Evolutionary conservation across 345 rosid species (phyloP).

Genomic region (Brassica incana): DNA sequence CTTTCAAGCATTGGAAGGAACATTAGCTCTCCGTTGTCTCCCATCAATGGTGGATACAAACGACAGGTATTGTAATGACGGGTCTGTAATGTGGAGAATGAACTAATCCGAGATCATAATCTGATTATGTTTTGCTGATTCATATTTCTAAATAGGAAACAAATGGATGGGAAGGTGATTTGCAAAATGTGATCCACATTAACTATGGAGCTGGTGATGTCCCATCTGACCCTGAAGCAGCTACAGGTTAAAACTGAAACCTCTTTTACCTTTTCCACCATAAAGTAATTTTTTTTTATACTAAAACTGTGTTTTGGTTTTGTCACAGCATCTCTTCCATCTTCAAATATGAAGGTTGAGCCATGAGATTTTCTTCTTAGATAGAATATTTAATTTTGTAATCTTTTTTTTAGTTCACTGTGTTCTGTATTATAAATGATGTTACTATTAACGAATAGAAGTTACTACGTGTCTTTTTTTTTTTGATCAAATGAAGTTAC

Average conservation of each 20-base stretch:
- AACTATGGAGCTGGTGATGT: constrained; percentile 55
- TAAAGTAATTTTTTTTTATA: not conserved
- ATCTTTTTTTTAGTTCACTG: constrained; percentile 9
- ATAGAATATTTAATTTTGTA: constrained; percentile 36
- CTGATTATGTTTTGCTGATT: constrained; percentile 11
- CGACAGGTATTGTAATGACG: constrained; percentile 57
- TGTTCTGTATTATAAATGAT: constrained; percentile 37
- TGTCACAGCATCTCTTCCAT: constrained; percentile 29
- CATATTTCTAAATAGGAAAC: constrained; percentile 43
- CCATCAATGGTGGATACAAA: constrained; percentile 61
- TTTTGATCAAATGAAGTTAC: too few relatives aligned
- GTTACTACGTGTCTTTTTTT: too few relatives aligned
- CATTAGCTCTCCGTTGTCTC: constrained; percentile 53
- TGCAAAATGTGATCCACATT: constrained; percentile 82
- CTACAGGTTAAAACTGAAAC: constrained; percentile 30
- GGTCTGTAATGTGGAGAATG: constrained; percentile 29
- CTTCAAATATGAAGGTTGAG: constrained; percentile 45
- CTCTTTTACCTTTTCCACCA: not conserved
- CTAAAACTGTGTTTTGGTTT: not conserved
- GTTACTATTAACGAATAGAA: constrained; percentile 31
- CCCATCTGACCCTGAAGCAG: constrained; percentile 45
- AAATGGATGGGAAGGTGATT: constrained; percentile 84
- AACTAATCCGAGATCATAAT: not conserved
- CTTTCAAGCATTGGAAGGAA: constrained; percentile 56
- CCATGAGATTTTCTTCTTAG: constrained; percentile 30